Evolutionary conservation across 306 rosid genomes (phyloP), one percentile per base, ranked within the genome.

Genomic region (Sechiopsis laciniata): DNA sequence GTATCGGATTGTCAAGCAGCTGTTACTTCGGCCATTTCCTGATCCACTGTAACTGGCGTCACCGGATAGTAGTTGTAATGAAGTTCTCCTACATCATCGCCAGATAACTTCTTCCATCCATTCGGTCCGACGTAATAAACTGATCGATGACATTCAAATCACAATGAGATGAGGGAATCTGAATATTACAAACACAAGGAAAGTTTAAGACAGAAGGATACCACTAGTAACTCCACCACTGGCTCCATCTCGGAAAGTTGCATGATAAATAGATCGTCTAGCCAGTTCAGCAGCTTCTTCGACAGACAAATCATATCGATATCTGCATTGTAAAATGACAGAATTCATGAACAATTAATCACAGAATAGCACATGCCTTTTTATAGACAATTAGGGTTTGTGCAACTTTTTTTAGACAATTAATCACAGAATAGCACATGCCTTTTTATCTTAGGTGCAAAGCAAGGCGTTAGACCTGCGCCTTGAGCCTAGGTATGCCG

Each of bases 141-240:
- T 88, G 78, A 66, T 22, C 24, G 74, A 16, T 29, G 29, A 50
- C 19, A 55, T 73, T 5, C 14, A 29, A 64, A 20, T 68, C 77
- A 60, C 62, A 48, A 8, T 42, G 35, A 50, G 21, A 37, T n/a
- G 9, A 26, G 10, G 8, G 7, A 46, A 6, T 13, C 10, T 13
- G 11, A 48, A 12, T 17, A 0, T 6, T 2, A 16, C 15, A 32
- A 6, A 12, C 16, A 22, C 20, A 52, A 56, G 6, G 7, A 69
- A 51, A 74, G 21, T 40, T 55, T 35, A 13, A 16, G 32, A 55
- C 60, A 4, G 10, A 69, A 53, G 45, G 19, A 32, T 32, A 32
- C 98, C 94, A 37, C 96, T 87, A n/a, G 91, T 96, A 80, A 88
- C 96, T 80, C 98, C 97, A 77, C 96, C 96, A 74, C 99, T 94